A percentile compares a stretch with the other conserved stretches of the same genome.
phyloP scores from a whole-genome alignment of 2,329 filamentous ascomycete species.

The Epicoccum nigrum region DNA sequence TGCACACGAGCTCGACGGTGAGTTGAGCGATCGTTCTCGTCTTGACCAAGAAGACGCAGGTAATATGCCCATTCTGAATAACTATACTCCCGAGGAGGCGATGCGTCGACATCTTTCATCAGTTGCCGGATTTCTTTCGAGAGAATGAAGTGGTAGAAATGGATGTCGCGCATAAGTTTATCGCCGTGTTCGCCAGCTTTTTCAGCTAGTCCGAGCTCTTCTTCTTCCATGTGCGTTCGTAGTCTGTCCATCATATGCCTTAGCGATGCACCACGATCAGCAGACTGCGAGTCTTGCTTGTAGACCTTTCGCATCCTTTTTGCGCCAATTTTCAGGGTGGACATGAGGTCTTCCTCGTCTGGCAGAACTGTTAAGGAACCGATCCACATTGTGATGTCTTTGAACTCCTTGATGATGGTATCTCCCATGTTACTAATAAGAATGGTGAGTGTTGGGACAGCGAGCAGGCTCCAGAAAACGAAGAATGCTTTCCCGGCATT shows the following conservation, averaged over 20 bases:
- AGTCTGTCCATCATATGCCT: constrained; percentile 39
- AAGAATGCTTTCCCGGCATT: constrained; percentile 62
- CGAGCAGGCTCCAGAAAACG: constrained; percentile 62
- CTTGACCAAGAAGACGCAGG: constrained; percentile 45
- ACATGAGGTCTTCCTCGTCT: constrained; percentile 51
- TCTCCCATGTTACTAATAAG: constrained; percentile 62
- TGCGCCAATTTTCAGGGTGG: constrained; percentile 41
- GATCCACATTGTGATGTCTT: constrained; percentile 61
- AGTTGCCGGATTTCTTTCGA: constrained; percentile 53
- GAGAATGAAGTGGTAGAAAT: constrained; percentile 59
- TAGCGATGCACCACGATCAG: constrained; percentile 15
- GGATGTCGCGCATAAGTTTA: constrained; percentile 53
- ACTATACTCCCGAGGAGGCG: constrained; percentile 48
- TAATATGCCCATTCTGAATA: constrained; percentile 51
- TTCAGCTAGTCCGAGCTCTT: constrained; percentile 51
- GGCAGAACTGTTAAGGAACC: constrained; percentile 62
- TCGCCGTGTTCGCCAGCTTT: constrained; percentile 52
- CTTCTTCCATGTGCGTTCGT: constrained; percentile 48
- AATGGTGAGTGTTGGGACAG: constrained; percentile 61
- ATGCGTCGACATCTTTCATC: constrained; percentile 50
- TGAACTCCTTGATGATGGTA: constrained; percentile 60
- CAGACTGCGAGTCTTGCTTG: constrained; percentile 17
- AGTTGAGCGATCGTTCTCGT: constrained; percentile 47
- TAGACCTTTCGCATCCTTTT: constrained; percentile 27
- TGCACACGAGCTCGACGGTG: constrained; percentile 43